Base-by-base conservation (phyloP, 352 stramenopile species). In the Phytopythium chamaehyphon region DNA sequence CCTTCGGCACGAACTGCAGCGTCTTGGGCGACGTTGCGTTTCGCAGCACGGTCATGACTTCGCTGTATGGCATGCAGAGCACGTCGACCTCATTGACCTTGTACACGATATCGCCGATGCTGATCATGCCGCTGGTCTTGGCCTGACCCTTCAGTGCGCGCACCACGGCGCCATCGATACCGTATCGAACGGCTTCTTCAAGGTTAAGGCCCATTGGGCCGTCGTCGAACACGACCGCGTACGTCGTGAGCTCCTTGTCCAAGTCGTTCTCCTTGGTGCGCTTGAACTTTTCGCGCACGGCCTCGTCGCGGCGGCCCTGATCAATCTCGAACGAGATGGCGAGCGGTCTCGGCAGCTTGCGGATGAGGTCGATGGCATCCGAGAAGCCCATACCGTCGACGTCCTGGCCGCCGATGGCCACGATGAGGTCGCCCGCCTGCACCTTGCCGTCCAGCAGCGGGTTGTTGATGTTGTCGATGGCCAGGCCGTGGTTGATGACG, bases 391-490 rank as follows among this genome's bases (percentile, higher is more conserved):
- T 88, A 45, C 69, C 69, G 54, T 94, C 73, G 47, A 92, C 79
- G 24, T 73, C 70, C 40, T 83, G 63, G 14, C 83, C 83, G 44
- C 83, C 83, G 60, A 93, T 93, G 21, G 83, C 83, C 35, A 93
- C 83, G 36, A 94, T 94, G 23, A 90, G 52, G 62, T 94, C 83
- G 37, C 83, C 81, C 0, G 81, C 76, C 50, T 86, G 69, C 22
- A 94, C 81, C 55, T 92, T 94, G 61, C 83, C 79, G 44, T 90
- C 79, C 47, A 94, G 59, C 49, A 90, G 53, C 11, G 81, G 83
- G 43, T 94, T 94, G 63, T 94, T 86, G 33, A 94, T 90, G 55
- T 90, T 94, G 51, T 94, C 83, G 43, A 94, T 92, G 42, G 74
- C 76, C 15, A 94, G 46, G n/a, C 83, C 83, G 62, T 90, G 81